These are phyloP conservation scores for Mortierella antarctica DNA, from an alignment of 192 early-diverging fungal genomes.

Conservation along the genomic window DNA sequence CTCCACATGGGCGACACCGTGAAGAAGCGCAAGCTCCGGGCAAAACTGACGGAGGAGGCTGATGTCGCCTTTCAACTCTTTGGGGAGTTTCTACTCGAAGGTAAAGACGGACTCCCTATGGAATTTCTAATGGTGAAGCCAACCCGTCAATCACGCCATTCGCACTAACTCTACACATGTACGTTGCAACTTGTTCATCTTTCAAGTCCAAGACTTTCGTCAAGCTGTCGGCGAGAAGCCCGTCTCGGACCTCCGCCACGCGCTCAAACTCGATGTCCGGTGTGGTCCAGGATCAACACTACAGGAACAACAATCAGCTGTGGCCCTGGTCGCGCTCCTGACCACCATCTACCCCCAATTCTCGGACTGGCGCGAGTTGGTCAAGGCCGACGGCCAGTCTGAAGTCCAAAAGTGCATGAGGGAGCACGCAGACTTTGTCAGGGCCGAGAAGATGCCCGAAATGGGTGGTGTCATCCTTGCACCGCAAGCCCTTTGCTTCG, in stretches of 20 bases:
- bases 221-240: slow-evolving; percentile 79
- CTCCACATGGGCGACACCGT: slow-evolving; percentile 76
- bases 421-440: slow-evolving; percentile 61
- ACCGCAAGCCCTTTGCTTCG: slow-evolving; percentile 89
- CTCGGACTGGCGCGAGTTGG: slow-evolving; percentile 89
- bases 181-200: neutral
- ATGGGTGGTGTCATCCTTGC: slow-evolving; percentile 59
- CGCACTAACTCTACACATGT: too few relatives aligned
- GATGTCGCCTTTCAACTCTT: slow-evolving; percentile 91
- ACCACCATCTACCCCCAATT: slow-evolving; percentile 83
- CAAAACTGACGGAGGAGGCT: slow-evolving; percentile 76
- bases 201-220: slow-evolving; percentile 85
- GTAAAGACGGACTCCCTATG: slow-evolving; percentile 13
- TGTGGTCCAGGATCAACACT: slow-evolving; percentile 70
- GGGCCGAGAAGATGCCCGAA: slow-evolving; percentile 58
- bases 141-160: too few relatives aligned
- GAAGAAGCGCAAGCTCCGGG: slow-evolving; percentile 69
- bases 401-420: slow-evolving; percentile 77
- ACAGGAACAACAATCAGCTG: slow-evolving; percentile 78
- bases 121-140: too few relatives aligned
- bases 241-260: slow-evolving; percentile 79
- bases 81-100: slow-evolving; percentile 94
- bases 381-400: slow-evolving; percentile 81
- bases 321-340: slow-evolving; percentile 80
- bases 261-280: slow-evolving; percentile 81